phyloP scores from a whole-genome alignment of 106 monocot genomes.

The Hemerocallis citrina region DNA sequence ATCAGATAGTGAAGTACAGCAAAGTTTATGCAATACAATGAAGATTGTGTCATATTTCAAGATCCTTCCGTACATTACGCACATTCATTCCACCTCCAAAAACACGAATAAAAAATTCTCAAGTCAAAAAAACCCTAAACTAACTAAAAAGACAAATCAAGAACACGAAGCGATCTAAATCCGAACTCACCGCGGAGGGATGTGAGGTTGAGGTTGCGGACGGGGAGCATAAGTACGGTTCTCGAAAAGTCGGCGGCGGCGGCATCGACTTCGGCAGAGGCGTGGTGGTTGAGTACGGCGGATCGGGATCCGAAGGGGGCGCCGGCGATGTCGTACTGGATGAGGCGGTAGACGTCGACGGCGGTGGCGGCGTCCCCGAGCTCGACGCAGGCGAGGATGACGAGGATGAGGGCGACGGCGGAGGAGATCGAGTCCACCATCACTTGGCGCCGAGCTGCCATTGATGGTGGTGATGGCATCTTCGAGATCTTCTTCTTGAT shows the following conservation, averaged over 20 bases:
- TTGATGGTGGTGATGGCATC: neutral
- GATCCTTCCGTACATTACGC: too few species aligned
- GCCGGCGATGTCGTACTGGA: slow-evolving; percentile 94
- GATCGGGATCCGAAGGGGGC: slow-evolving; percentile 74
- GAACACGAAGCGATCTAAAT: neutral
- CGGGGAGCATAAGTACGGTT: slow-evolving; percentile 52
- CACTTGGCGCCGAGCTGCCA: slow-evolving; percentile 10
- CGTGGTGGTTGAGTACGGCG: slow-evolving; percentile 81
- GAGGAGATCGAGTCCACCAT: slow-evolving; percentile 56
- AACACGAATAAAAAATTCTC: neutral
- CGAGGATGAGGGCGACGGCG: slow-evolving; percentile 44
- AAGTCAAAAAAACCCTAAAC: neutral
- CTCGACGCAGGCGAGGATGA: slow-evolving; percentile 89
- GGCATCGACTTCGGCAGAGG: slow-evolving; percentile 42
- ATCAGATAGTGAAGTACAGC: too few species aligned
- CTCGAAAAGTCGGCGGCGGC: slow-evolving; percentile 77
- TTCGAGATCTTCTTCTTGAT: too few species aligned
- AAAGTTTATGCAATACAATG: too few species aligned
- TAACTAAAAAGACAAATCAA: neutral
- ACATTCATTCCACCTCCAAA: too few species aligned
- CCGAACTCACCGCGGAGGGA: slow-evolving; percentile 50
- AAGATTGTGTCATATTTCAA: too few species aligned
- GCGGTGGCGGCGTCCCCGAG: slow-evolving; percentile 90
- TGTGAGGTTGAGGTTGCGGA: slow-evolving; percentile 67
- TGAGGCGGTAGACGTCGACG: slow-evolving; percentile 92